Evolutionary conservation across 78 protist species (phyloP).

Genomic region (Isochrysis galbana): DNA sequence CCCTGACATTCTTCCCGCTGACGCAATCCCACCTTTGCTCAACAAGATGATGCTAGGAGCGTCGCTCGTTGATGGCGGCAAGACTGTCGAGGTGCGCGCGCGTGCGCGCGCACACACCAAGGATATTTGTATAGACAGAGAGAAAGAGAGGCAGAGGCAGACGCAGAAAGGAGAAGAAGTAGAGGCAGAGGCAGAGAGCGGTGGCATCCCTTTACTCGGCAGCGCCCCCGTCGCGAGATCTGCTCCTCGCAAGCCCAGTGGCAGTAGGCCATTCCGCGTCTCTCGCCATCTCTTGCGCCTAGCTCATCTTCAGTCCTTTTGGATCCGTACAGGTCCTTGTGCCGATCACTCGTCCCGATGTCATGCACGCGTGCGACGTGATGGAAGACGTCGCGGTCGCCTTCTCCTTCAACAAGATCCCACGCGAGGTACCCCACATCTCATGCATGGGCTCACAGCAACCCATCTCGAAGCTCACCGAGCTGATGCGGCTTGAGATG

Average conservation of each 20-base stretch:
- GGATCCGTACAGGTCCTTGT: constrained; percentile 38
- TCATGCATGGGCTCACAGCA: constrained; percentile 62
- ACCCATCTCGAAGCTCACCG: constrained; percentile 82
- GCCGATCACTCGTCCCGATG: constrained; percentile 85
- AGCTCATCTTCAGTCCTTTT: neutral
- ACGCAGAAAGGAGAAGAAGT: neutral
- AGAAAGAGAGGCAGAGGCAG: constrained; percentile 7
- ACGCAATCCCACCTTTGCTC: neutral
- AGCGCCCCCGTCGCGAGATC: no score
- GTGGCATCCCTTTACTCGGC: no score
- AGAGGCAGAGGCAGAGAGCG: neutral
- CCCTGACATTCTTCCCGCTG: neutral
- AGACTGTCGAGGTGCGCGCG: neutral
- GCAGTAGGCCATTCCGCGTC: no score
- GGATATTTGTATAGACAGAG: neutral
- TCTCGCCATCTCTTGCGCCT: no score
- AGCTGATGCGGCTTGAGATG: constrained; percentile 76
- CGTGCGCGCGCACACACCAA: neutral
- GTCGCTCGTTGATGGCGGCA: neutral
- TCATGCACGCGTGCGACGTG: constrained; percentile 95
- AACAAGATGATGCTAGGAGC: neutral
- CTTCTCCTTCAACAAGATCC: constrained; percentile 89
- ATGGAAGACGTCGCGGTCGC: constrained; percentile 99
- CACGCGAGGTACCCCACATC: neutral
- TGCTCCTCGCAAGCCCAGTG: no score